Base-by-base conservation (phyloP, 148 eudicot species). In the Simmondsia chinensis region DNA sequence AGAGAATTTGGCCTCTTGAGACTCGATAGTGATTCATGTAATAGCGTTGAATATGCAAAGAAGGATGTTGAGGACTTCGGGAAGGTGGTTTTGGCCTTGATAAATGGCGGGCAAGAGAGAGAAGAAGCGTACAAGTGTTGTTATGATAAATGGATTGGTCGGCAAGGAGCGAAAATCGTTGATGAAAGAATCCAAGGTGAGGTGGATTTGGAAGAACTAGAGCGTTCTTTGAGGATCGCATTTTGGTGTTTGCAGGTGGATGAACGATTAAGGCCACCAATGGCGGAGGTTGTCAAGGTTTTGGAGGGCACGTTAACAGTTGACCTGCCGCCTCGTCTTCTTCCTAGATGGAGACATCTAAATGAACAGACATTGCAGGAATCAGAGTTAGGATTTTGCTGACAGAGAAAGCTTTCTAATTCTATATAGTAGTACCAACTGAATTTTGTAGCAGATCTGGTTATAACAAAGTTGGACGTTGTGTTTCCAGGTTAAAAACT, bases 281-380 rank as follows among this genome's bases (percentile, higher is more conserved):
- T 79, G 82, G 73, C 71, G 9, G 87, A 79, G 56, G 75, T 79
- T n/a, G 55, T 79, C 36, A 71, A 75, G 50, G 87, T 79, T 48
- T 55, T 79, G 40, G 78, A 75, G 43, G 78, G 87, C 12, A 63
- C 65, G 4, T 49, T 68, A 62, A 46, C 50, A 9, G 79, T 79
- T 43, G 87, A 79, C 57, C 69, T 63, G 1, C 79, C 87, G 1
- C 75, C 81, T 3, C 56, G 65, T 7, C 73, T 75, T 28, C 69
- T 72, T 20, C 20, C 73, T 49, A 23, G 40, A 34, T 39, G 20
- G 19, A 30, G 33, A 25, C 5, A 30, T 20, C 38, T 25, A 17
- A 56, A 39, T 31, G 62, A 34, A 38, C 63, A 44, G 24, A 36
- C 28, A 27, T 54, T 36, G 10, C 20, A 38, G 5, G 57, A 34